Evolutionary conservation across 1,139 yeast genomes (phyloP), one percentile per base, ranked within the genome.

Genomic region (Scheffersomyces titani): DNA sequence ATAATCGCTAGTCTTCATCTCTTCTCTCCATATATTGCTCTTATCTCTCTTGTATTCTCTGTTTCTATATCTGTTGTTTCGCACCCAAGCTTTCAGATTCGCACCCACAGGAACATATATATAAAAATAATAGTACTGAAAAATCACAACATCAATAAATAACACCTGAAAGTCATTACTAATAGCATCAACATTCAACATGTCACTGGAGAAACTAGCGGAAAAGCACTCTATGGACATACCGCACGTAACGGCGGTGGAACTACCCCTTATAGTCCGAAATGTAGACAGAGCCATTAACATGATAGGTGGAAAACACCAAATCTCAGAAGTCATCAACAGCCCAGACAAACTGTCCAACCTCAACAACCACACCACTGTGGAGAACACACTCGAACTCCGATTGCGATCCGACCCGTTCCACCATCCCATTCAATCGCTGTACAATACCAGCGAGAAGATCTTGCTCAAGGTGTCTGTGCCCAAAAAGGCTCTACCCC

Each of bases 401-500:
- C 68, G 89, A 61, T 76, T 91, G 55, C 74, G 98, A 55, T 74
- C 82, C 9, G 93, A 88, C 73, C 83, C 88, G 52, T 87, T 89
- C 69, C 94, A 90, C 61, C 99, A 94, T 70, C 97, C 98, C 0
- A 77, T 94, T 3, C 81, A 74, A 72, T 80, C 72, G 80, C 92
- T 60, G 68, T 75, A 69, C 61, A 79, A 66, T 64, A 79, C 65
- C 6, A 77, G 81, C 53, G 94, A 90, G 63, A 87, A 90, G 59
- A 74, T 93, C 1, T 68, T 94, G 45, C 65, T 93, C 52, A 89
- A 89, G 65, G 78, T 94, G 0, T 80, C 86, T 2, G 76, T 94
- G 13, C 96, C 97, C 2, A 88, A 84, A 66, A 77, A 61, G 49
- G 63, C 67, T 47, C 57, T 79, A 6, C 83, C 83, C 0, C 45